Evolutionary conservation across 208 protist species (phyloP).

Genomic region (Crithidia acanthocephali): DNA sequence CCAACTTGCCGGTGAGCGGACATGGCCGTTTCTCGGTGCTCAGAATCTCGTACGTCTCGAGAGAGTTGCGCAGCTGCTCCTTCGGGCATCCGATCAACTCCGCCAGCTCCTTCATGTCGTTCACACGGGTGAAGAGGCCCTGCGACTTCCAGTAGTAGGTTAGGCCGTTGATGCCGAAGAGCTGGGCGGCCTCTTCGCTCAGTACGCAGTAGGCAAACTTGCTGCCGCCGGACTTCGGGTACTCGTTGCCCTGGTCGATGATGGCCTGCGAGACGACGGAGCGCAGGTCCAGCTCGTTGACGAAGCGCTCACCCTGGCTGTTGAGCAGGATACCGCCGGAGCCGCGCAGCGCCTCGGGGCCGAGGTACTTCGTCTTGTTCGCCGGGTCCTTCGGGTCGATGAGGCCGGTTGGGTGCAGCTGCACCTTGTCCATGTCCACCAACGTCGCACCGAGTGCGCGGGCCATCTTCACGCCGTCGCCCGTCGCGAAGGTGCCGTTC

Average conservation of each 20-base stretch:
- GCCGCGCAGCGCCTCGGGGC: slow-evolving; percentile 95
- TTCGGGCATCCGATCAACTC: slow-evolving; percentile 61
- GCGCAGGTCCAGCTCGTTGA: slow-evolving; percentile 95
- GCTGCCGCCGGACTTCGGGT: slow-evolving; percentile 48
- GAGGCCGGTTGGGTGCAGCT: slow-evolving; percentile 96
- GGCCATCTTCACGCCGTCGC: slow-evolving; percentile 80
- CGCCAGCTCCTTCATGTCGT: slow-evolving; percentile 54
- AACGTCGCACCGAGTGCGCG: slow-evolving; percentile 64
- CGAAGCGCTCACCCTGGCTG: slow-evolving; percentile 91
- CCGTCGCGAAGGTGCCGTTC: slow-evolving; percentile 88
- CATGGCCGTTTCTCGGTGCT: slow-evolving; percentile 32
- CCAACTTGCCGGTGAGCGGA: slow-evolving; percentile 73
- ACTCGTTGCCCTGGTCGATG: slow-evolving; percentile 64
- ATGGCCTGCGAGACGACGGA: slow-evolving; percentile 94
- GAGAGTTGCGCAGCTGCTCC: slow-evolving; percentile 40
- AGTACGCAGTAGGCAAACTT: slow-evolving; percentile 80
- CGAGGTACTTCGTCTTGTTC: slow-evolving; percentile 91
- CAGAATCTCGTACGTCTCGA: slow-evolving; percentile 59
- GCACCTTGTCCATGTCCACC: slow-evolving; percentile 94
- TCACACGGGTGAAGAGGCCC: slow-evolving; percentile 61
- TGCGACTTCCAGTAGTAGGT: slow-evolving; percentile 84
- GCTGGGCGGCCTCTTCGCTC: slow-evolving; percentile 63
- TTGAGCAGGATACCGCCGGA: slow-evolving; percentile 95
- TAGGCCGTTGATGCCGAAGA: slow-evolving; percentile 71
- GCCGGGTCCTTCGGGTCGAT: slow-evolving; percentile 91